Conservation (phyloP, 225 moss, liverwort and hornwort species). For the Antitrichia curtipendula region DNA sequence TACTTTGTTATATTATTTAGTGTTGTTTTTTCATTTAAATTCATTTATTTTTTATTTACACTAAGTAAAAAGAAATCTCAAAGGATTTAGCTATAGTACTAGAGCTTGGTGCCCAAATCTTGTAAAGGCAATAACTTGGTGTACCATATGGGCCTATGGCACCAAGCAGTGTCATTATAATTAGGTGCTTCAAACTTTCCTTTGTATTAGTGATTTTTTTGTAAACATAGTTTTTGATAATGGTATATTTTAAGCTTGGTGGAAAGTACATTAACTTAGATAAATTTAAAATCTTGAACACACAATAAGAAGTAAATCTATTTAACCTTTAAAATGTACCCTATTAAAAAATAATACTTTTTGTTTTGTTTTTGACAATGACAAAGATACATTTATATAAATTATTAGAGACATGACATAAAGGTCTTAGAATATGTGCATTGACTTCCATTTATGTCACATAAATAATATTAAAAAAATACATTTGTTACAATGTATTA, state of each 20-base stretch:
- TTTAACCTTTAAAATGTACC: not conserved
- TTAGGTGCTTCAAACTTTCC: not conserved
- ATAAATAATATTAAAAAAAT: not conserved
- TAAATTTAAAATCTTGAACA: no score
- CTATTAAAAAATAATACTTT: not conserved
- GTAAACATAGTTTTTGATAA: not conserved
- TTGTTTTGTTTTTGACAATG: not conserved
- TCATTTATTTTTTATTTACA: no score
- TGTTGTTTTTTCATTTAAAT: not conserved
- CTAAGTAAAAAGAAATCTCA: no score
- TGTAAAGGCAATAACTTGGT: no score
- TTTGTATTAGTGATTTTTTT: not conserved
- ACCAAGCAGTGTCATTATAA: fast-evolving
- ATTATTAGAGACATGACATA: not conserved
- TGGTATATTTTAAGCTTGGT: not conserved
- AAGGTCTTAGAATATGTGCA: no score
- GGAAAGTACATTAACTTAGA: not conserved
- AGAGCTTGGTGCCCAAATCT: no score
- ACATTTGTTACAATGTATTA: not conserved
- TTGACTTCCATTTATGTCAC: not conserved
- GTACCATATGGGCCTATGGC: no score
- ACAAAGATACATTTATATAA: not conserved
- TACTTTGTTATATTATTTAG: not conserved
- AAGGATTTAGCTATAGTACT: fast-evolving
- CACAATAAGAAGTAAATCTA: not conserved